phyloP scores from a whole-genome alignment of 768 basidiomycete species.

The Suillus subluteus region DNA sequence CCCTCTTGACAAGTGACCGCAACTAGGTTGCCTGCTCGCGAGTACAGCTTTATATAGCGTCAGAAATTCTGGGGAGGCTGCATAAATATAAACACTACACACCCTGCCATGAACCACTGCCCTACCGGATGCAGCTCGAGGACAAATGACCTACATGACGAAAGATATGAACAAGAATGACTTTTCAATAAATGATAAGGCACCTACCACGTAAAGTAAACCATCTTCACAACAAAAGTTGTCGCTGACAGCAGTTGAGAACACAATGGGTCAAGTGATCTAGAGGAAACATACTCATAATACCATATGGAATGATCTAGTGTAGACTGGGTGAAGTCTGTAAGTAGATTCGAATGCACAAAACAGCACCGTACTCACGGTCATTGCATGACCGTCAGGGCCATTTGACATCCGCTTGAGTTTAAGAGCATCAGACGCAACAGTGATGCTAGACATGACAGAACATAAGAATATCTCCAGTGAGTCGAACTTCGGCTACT shows the following conservation, averaged over 20 bases:
- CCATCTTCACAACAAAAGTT: conserved; percentile 80
- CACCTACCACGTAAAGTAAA: conserved; percentile 73
- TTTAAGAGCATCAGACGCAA: conserved; percentile 56
- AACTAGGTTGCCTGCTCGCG: conserved; percentile 63
- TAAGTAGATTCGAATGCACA: conserved; percentile 9
- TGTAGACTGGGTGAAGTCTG: conserved; percentile 51
- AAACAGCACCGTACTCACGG: conserved; percentile 43
- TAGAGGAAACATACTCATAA: conserved; percentile 57
- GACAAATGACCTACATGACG: conserved; percentile 57
- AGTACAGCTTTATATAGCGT: conserved; percentile 57
- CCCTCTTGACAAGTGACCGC: conserved; percentile 86
- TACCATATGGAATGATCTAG: conserved; percentile 83
- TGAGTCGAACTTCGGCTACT: conserved; percentile 23
- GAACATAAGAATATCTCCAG: conserved; percentile 14
- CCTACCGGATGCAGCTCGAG: conserved; percentile 65
- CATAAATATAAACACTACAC: conserved; percentile 25
- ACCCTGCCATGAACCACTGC: conserved; percentile 75
- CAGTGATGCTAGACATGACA: conserved; percentile 50
- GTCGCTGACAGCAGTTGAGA: conserved; percentile 47
- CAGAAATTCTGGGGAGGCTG: conserved; percentile 1
- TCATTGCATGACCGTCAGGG: conserved; percentile 60
- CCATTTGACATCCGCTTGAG: conserved; percentile 53
- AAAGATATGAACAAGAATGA: not conserved
- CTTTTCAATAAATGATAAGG: conserved; percentile 3
- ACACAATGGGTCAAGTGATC: not conserved